A percentile compares a stretch with the other conserved stretches of the same genome.
Conservation (phyloP, 2,329 filamentous ascomycete species). For the Neoarthrinium moseri region DNA sequence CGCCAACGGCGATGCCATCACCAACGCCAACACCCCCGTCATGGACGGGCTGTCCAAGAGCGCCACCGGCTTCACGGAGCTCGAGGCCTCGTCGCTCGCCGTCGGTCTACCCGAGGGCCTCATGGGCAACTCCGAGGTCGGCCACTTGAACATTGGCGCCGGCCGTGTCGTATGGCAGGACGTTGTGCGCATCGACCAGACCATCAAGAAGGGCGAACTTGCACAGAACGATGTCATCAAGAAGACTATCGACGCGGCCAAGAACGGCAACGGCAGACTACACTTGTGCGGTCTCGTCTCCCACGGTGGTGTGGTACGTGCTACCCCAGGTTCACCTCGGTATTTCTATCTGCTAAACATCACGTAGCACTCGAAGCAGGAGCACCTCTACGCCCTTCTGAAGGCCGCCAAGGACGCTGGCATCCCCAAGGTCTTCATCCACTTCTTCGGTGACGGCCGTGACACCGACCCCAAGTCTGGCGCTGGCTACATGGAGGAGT, state of each 20-base stretch:
- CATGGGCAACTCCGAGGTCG: conserved; percentile 99
- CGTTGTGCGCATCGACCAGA: conserved; percentile 92
- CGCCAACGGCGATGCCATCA: conserved; percentile 91
- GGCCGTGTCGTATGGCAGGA: conserved; percentile 98
- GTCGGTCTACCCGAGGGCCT: conserved; percentile 94
- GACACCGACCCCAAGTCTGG: conserved; percentile 97
- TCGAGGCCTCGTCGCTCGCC: conserved; percentile 93
- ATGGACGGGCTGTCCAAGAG: conserved; percentile 91
- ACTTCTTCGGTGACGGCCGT: conserved; percentile 98
- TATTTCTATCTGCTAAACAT: conserved; percentile 12
- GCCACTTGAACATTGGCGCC: conserved; percentile 97
- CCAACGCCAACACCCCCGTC: conserved; percentile 85
- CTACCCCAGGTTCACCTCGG: conserved; percentile 38
- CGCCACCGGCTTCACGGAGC: conserved; percentile 81
- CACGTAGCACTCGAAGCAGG: conserved; percentile 82
- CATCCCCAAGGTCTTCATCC: conserved; percentile 91
- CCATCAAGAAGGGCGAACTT: conserved; percentile 82
- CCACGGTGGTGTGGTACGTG: conserved; percentile 75
- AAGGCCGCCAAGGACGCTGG: conserved; percentile 85
- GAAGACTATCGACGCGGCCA: conserved; percentile 73
- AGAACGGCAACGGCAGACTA: conserved; percentile 85
- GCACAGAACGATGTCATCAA: conserved; percentile 75
- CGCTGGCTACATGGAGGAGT: conserved; percentile 80
- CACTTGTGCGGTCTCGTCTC: conserved; percentile 92
- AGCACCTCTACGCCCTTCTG: conserved; percentile 84